A percentile compares a stretch with the other conserved stretches of the same genome.
Conservation (phyloP, 257 asterid genomes). For the Solanum tarapatanum region DNA sequence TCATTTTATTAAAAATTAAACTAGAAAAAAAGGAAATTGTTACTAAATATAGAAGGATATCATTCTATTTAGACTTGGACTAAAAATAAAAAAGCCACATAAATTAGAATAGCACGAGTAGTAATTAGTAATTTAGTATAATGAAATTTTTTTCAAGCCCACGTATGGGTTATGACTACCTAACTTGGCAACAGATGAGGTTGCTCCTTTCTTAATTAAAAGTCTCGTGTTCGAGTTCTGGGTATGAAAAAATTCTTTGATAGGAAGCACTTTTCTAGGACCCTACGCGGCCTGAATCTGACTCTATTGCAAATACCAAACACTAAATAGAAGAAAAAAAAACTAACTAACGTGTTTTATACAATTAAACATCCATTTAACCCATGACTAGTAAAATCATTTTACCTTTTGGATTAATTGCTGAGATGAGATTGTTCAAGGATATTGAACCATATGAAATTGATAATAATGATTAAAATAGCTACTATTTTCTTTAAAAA, state of each 20-base stretch:
- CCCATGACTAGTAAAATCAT: background rate
- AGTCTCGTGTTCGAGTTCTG: accelerated
- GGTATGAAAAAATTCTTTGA: no score
- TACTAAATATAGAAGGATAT: background rate
- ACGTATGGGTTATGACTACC: background rate
- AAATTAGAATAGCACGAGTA: background rate
- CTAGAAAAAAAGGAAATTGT: background rate
- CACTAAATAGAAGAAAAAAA: no score
- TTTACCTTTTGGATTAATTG: background rate
- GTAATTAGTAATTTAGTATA: background rate
- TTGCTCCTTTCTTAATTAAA: no score
- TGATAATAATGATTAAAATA: background rate
- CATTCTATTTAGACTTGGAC: background rate
- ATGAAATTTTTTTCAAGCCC: background rate
- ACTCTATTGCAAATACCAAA: no score
- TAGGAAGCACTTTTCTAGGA: no score
- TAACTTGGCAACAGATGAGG: no score
- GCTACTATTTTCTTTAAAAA: background rate
- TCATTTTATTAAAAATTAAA: background rate
- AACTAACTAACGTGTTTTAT: background rate
- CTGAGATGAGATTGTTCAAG: background rate
- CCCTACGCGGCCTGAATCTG: accelerated
- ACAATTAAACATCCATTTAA: background rate
- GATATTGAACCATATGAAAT: background rate
- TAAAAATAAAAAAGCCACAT: background rate